phyloP scores from a whole-genome alignment of 495 filamentous ascomycete species.

The Trichoderma virens region DNA sequence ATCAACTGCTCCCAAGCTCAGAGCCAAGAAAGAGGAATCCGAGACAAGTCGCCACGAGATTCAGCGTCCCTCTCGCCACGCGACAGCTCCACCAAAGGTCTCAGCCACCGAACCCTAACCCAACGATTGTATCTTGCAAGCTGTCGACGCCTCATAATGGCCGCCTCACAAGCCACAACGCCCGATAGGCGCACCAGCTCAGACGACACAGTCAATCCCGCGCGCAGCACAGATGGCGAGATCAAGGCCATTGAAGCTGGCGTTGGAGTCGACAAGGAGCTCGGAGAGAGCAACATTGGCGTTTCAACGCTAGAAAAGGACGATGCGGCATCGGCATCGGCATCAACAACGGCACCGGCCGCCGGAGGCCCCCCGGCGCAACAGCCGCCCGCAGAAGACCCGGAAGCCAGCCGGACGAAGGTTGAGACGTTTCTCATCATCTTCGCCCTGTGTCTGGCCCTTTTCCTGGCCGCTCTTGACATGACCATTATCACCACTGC shows the following conservation, averaged over 20 bases:
- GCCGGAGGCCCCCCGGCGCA: not conserved
- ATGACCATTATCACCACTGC: conserved; percentile 56
- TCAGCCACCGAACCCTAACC: not conserved
- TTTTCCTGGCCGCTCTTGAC: conserved; percentile 55
- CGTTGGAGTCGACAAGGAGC: not conserved
- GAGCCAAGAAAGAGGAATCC: not conserved
- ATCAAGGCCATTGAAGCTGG: not conserved
- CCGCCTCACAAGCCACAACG: not conserved
- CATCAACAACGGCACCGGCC: not conserved
- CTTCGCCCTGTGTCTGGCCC: conserved; percentile 16
- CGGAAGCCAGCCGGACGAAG: conserved; percentile 8
- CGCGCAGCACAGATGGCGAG: conserved; percentile 1
- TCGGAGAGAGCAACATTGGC: not conserved
- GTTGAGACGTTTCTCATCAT: conserved; percentile 12
- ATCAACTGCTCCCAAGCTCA: not conserved
- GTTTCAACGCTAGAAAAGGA: not conserved
- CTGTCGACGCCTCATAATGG: not conserved
- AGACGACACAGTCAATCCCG: conserved; percentile 6
- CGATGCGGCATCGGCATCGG: not conserved
- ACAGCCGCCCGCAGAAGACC: conserved; percentile 2
- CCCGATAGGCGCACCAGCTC: not conserved
- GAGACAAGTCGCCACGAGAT: not conserved
- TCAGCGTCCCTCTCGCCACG: not conserved
- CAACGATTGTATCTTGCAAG: not conserved
- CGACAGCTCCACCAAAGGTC: conserved; percentile 2